A percentile compares a stretch with the other conserved stretches of the same genome.
Conservation (phyloP, 2,329 filamentous ascomycete genomes). For the Aspergillus pseudotamarii region DNA sequence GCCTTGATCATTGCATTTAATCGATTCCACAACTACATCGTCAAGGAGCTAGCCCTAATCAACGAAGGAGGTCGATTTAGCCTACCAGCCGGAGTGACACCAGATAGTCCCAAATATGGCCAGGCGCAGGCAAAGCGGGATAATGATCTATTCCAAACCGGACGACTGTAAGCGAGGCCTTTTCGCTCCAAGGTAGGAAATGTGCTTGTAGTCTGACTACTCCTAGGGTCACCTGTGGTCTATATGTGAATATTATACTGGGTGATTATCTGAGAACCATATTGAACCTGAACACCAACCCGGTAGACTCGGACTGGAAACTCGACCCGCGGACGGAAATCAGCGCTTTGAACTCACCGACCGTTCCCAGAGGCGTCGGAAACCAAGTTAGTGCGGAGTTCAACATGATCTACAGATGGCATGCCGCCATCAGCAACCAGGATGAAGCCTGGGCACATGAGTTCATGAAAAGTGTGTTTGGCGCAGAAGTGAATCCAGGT, state of each 20-base stretch:
- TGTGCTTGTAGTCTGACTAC: neutral
- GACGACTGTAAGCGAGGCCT: constrained; percentile 21
- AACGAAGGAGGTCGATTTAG: constrained; percentile 44
- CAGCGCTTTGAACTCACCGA: constrained; percentile 16
- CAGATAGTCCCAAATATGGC: constrained; percentile 27
- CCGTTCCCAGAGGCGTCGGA: constrained; percentile 46
- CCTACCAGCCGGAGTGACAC: constrained; percentile 18
- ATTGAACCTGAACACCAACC: constrained; percentile 28
- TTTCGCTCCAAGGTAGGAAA: neutral
- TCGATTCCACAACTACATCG: constrained; percentile 44
- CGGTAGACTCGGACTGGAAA: constrained; percentile 9
- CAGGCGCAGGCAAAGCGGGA: constrained; percentile 42
- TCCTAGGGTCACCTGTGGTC: constrained; percentile 29
- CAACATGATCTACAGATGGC: constrained; percentile 58
- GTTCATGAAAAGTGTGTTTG: constrained; percentile 13
- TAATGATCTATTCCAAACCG: constrained; percentile 40
- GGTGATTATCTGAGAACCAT: constrained; percentile 40
- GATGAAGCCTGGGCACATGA: constrained; percentile 51
- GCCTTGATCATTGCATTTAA: constrained; percentile 40
- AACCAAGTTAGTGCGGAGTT: constrained; percentile 58
- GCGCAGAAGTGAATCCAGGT: constrained; percentile 2
- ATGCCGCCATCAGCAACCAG: constrained; percentile 46
- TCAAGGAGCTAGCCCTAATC: constrained; percentile 39
- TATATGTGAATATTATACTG: constrained; percentile 38
- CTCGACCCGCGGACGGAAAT: constrained; percentile 6